These are phyloP conservation scores for Diaporthe batatas DNA, from an alignment of 2,329 filamentous ascomycete species.

Conservation along the genomic window DNA sequence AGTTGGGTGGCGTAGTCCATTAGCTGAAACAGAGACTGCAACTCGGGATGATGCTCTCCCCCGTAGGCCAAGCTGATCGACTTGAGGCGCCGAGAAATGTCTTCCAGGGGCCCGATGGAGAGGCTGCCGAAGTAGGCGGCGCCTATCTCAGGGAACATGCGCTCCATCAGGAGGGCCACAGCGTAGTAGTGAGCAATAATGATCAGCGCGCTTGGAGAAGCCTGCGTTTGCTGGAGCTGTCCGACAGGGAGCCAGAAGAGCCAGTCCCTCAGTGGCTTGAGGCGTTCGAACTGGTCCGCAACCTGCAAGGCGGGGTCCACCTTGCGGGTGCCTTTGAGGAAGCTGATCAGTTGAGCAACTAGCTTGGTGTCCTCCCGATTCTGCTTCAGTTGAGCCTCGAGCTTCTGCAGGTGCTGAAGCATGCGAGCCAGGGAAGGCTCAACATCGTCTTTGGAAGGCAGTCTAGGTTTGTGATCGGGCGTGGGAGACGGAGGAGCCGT, in stretches of 20 bases:
- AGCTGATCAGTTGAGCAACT: slow-evolving; percentile 77
- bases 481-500: slow-evolving; percentile 74
- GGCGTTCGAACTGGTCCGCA: slow-evolving; percentile 88
- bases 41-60: slow-evolving; percentile 69
- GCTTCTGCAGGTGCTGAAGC: slow-evolving; percentile 75
- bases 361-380: slow-evolving; percentile 78
- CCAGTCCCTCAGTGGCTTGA: slow-evolving; percentile 91
- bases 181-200: slow-evolving; percentile 94
- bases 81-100: slow-evolving; percentile 83
- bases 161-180: slow-evolving; percentile 87
- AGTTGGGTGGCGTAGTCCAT: slow-evolving; percentile 81
- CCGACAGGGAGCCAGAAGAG: slow-evolving; percentile 95
- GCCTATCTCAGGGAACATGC: slow-evolving; percentile 91
- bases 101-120: slow-evolving; percentile 84
- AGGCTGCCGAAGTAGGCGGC: slow-evolving; percentile 89
- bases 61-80: slow-evolving; percentile 74
- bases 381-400: slow-evolving; percentile 77
- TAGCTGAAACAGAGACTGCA: slow-evolving; percentile 67
- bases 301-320: slow-evolving; percentile 78
- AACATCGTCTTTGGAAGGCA: slow-evolving; percentile 78
- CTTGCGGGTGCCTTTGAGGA: slow-evolving; percentile 79
- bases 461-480: slow-evolving; percentile 71
- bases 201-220: slow-evolving; percentile 82
- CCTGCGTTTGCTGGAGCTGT: slow-evolving; percentile 81
- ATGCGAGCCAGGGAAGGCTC: slow-evolving; percentile 73